These are phyloP conservation scores for Phytophthora meadii DNA, from an alignment of 352 stramenopile genomes.

Conservation along the genomic window DNA sequence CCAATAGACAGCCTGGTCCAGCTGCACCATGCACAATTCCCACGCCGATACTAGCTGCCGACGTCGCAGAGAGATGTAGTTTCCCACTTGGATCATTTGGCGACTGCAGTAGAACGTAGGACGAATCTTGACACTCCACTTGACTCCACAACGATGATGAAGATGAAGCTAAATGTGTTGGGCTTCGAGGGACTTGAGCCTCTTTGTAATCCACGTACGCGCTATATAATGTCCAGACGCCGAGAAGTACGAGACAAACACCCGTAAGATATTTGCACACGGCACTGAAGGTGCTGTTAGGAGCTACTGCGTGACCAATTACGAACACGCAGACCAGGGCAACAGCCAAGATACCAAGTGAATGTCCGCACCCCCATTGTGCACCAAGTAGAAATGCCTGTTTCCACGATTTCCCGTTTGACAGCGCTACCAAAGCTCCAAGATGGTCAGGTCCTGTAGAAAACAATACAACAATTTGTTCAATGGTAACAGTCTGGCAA, in stretches of 20 bases:
- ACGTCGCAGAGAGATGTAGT: slow-evolving; percentile 12
- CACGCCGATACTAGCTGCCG: slow-evolving; percentile 50
- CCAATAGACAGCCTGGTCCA: slow-evolving; percentile 74
- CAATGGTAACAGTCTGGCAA: too few relatives aligned
- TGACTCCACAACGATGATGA: slow-evolving; percentile 46
- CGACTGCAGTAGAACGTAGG: slow-evolving; percentile 57
- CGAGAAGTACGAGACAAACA: slow-evolving; percentile 66
- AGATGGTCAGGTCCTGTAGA: slow-evolving; percentile 87
- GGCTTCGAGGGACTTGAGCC: slow-evolving; percentile 4
- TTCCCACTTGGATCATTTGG: slow-evolving; percentile 24
- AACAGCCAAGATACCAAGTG: slow-evolving; percentile 80
- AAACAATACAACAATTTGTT: not conserved
- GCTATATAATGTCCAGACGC: slow-evolving; percentile 57
- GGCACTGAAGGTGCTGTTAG: slow-evolving; percentile 30
- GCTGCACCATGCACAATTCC: slow-evolving; percentile 92
- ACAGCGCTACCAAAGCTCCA: slow-evolving; percentile 86
- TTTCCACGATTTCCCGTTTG: slow-evolving; percentile 64
- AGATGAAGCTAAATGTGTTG: slow-evolving; percentile 31
- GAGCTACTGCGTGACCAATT: slow-evolving; percentile 44
- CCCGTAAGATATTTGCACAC: slow-evolving; percentile 75
- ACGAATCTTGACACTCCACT: slow-evolving; percentile 63
- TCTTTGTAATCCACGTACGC: slow-evolving; percentile 44
- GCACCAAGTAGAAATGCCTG: slow-evolving; percentile 79
- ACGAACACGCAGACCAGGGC: slow-evolving; percentile 59
- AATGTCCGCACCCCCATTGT: slow-evolving; percentile 91